These are phyloP conservation scores for Ustilago loliicola DNA, from an alignment of 1,284 basidiomycete species.

Conservation along the genomic window DNA sequence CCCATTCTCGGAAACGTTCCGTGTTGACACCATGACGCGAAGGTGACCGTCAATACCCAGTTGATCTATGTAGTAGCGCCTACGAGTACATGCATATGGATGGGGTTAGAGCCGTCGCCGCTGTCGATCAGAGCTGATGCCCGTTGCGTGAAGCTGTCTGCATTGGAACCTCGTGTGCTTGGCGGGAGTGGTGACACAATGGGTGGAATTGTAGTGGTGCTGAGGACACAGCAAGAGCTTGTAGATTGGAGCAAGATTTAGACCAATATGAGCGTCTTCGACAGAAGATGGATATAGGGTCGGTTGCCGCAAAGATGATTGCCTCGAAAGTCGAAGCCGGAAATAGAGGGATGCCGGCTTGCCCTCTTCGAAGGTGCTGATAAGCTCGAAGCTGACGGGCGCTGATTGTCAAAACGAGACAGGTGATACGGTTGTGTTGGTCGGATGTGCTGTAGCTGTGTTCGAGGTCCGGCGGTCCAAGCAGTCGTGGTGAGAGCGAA, in stretches of 20 bases:
- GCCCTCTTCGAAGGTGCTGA: neutral
- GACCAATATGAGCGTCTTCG: neutral
- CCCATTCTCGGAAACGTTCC: constrained; percentile 13
- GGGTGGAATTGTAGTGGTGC: neutral
- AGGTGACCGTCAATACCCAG: neutral
- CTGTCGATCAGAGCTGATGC: constrained; percentile 11
- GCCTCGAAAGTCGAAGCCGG: no score
- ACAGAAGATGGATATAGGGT: no score
- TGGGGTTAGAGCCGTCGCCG: neutral
- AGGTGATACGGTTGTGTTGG: neutral
- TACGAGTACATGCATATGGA: constrained; percentile 7
- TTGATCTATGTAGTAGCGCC: neutral
- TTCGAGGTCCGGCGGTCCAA: neutral
- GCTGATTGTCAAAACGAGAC: neutral
- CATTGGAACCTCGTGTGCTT: neutral
- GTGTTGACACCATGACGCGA: constrained; percentile 25
- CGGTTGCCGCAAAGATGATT: no score
- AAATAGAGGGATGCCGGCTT: no score
- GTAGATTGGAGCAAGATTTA: neutral
- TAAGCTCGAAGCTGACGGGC: neutral
- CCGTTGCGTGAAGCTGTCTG: neutral
- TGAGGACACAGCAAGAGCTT: neutral
- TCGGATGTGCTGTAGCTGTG: neutral
- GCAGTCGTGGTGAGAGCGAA: neutral
- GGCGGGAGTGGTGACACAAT: neutral